phyloP scores from a whole-genome alignment of 2,329 filamentous ascomycete genomes.

The Fusarium dlaminii region DNA sequence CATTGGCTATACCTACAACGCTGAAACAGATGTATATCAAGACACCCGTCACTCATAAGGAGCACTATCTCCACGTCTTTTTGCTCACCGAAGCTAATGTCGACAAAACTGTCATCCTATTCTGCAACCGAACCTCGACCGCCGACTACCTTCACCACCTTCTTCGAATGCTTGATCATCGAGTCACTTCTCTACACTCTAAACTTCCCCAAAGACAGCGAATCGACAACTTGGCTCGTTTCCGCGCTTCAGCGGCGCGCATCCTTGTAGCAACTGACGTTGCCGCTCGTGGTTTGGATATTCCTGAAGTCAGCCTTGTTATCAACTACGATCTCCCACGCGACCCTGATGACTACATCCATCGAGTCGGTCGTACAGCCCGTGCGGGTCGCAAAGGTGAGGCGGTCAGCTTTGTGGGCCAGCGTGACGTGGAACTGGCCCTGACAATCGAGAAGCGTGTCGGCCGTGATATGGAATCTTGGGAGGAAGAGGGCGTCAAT shows the following conservation, averaged over 20 bases:
- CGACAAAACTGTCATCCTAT: slow-evolving; percentile 85
- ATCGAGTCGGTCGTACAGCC: slow-evolving; percentile 93
- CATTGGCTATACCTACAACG: slow-evolving; percentile 80
- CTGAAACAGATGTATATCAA: slow-evolving; percentile 87
- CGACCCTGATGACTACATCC: slow-evolving; percentile 98
- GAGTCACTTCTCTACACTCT: slow-evolving; percentile 91
- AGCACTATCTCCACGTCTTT: slow-evolving; percentile 92
- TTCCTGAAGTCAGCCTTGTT: slow-evolving; percentile 88
- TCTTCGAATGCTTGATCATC: slow-evolving; percentile 84
- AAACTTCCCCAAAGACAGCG: slow-evolving; percentile 85
- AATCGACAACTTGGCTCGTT: slow-evolving; percentile 87
- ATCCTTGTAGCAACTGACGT: slow-evolving; percentile 96
- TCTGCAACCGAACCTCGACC: slow-evolving; percentile 91
- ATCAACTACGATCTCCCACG: slow-evolving; percentile 96
- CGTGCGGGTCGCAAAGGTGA: slow-evolving; percentile 87
- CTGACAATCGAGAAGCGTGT: slow-evolving; percentile 88
- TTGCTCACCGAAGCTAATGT: slow-evolving; percentile 81
- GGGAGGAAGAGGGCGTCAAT: slow-evolving; percentile 91
- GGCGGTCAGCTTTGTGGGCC: slow-evolving; percentile 87
- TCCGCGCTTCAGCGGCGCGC: slow-evolving; percentile 87
- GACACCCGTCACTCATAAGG: slow-evolving; percentile 89
- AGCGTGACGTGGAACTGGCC: slow-evolving; percentile 91
- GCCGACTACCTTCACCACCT: slow-evolving; percentile 91
- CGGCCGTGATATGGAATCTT: slow-evolving; percentile 81
- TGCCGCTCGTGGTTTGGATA: slow-evolving; percentile 92